Base-by-base conservation (phyloP, 169 alveolate genomes). In the Plasmodium fragile region DNA sequence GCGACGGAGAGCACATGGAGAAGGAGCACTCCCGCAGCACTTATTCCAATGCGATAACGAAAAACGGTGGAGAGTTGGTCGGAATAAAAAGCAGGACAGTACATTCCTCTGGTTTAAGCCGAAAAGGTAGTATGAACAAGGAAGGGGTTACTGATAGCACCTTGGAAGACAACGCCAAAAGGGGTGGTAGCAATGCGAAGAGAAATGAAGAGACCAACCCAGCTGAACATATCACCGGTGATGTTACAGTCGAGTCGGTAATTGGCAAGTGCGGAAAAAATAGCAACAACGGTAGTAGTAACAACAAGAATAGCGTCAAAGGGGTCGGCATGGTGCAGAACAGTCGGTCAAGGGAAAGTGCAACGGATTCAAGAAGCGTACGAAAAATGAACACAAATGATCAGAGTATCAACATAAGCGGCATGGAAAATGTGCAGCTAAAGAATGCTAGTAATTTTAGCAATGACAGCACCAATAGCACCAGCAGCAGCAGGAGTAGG, bases 401-500 rank as follows among this genome's bases (percentile, higher is more conserved):
- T n/a, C 52, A 18, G 32, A 3, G n/a, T 2, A 36, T 8, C 32
- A 79, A 7, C 28, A 79, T 39, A 41, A 79, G 32, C 16, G 10
- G n/a, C 22, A 79, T 13, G 7, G 43, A 36, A 22, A 45, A 79
- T 79, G 34, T 39, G 43, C 30, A 32, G 3, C 32, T 16, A 22
- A 81, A 53, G 16, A 81, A 18, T 22, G 34, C 11, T 34, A 36
- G 90, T 22, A 81, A 55, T n/a, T n/a, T 32, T 13, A 81, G 78
- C 25, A 22, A 18, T 41, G 52, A 81, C 36, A 81, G 90, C 22
- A 81, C 75, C 2, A 81, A 52, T 18, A 81, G 55, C 32, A 81
- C 59, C 8, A 81, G 10, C 71, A 81, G 90, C 55, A 81, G 41
- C 55, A 22, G 55, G 16, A 65, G 70, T 22, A 22, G 55, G 16